Conservation (phyloP, 805 yeast genomes). For the Ogataea nitratoaversa region DNA sequence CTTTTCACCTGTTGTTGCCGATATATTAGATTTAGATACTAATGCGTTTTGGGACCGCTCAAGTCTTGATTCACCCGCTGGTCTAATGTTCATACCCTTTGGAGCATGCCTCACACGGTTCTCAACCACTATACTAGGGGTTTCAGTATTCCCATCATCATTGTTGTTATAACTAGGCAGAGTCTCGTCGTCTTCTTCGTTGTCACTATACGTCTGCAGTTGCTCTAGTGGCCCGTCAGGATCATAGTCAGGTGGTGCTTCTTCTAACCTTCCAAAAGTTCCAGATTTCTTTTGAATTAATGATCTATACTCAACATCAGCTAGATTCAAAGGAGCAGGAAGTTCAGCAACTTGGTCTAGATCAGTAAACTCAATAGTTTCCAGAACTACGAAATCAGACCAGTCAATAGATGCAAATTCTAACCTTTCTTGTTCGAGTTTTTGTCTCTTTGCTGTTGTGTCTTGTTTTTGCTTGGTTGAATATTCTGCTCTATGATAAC, state of each 20-base stretch:
- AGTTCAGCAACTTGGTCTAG: constrained; percentile 55
- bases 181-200: constrained; percentile 5
- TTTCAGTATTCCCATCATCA: not conserved
- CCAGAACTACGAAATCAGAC: constrained; percentile 76
- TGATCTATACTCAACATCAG: constrained; percentile 59
- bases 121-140: too few species aligned
- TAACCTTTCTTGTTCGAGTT: constrained; percentile 35
- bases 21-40: constrained; percentile 6
- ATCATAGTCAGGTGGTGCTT: constrained; percentile 39
- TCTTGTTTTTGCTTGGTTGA: constrained; percentile 35
- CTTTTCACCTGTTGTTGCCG: constrained; percentile 14
- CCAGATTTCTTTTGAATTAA: constrained; percentile 46
- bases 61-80: constrained; percentile 68
- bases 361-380: constrained; percentile 60
- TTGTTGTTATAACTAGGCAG: not conserved
- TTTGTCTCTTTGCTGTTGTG: constrained; percentile 27
- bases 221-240: constrained; percentile 6
- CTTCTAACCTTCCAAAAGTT: constrained; percentile 24
- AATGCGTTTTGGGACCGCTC: constrained; percentile 23
- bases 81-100: constrained; percentile 59
- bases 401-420: constrained; percentile 80
- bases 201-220: constrained; percentile 3
- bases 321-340: constrained; percentile 49
- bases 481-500: constrained; percentile 56
- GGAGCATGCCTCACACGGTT: constrained; percentile 12